Base-by-base conservation (phyloP, 495 filamentous ascomycete species). In the Tetracladium marchalianum region DNA sequence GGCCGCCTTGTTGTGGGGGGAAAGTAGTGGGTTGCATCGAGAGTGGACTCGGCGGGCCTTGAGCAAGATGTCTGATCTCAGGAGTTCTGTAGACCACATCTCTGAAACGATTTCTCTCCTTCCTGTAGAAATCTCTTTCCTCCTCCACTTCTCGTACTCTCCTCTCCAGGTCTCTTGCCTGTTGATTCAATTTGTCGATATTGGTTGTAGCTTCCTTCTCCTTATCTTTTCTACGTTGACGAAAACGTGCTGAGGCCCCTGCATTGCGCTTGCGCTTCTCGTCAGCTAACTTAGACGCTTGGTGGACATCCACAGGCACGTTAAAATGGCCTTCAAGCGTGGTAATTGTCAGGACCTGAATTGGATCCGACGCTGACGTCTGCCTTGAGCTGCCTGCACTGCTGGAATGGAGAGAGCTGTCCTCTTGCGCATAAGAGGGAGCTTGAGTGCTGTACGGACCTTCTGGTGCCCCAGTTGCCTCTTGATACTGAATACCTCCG, bases 201-300 rank as follows among this genome's bases (percentile, higher is more conserved):
- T 73, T 81, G 38, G 75, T 73, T 32, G 79, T 75, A 24, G 82
- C 78, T 56, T 88, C 82, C 54, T 76, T 73, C 63, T 96, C 90
- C 56, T 87, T 89, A 56, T 92, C 83, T 62, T 96, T 97, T 54
- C 85, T 78, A 43, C 90, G 75, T 58, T 85, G 80, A 44, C 92
- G 81, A 56, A 97, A 96, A 35, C 92, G 71, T 47, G 88, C 81
- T 35, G 89, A 95, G 7, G 92, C 92, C 37, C 86, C 87, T 41
- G 93, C 94, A 60, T 98, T 98, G 35, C 88, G 82, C 66, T 87
- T 86, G 41, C 87, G 73, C 64, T 95, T 97, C 67, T 94, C 87
- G 51, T 93, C 87, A 65, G 57, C 40, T 64, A 53, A 51, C 46
- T 50, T 37, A 35, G 56, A 59, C 31, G 56, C 56, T 48, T 54